These are phyloP conservation scores for Pseudocercospora pini-densiflorae DNA, from an alignment of 2,329 filamentous ascomycete species.

Conservation along the genomic window DNA sequence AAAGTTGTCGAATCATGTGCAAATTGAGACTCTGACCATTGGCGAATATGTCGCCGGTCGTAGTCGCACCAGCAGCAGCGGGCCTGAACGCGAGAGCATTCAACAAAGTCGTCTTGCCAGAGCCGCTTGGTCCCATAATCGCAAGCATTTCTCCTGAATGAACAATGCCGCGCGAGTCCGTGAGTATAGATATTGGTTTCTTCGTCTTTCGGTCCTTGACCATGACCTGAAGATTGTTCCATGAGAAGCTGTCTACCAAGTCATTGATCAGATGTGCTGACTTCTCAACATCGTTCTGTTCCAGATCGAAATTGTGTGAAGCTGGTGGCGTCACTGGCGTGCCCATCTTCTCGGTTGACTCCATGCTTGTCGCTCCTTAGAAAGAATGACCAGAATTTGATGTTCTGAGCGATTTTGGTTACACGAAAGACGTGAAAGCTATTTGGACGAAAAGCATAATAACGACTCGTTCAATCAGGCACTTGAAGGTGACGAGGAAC, in stretches of 20 bases:
- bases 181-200: slow-evolving; percentile 65
- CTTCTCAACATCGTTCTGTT: not conserved
- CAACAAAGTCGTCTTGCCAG: slow-evolving; percentile 82
- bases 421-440: not conserved
- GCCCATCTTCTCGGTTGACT: not conserved
- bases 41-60: slow-evolving; percentile 61
- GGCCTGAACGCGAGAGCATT: slow-evolving; percentile 73
- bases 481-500: not conserved
- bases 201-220: slow-evolving; percentile 73
- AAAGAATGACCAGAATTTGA: not conserved
- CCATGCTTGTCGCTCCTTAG: not conserved
- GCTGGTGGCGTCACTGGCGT: not conserved
- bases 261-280: slow-evolving; percentile 65
- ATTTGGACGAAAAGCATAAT: not conserved
- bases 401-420: not conserved
- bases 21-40: slow-evolving; percentile 64
- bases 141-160: slow-evolving; percentile 74
- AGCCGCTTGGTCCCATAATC: slow-evolving; percentile 74
- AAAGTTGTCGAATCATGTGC: slow-evolving; percentile 66
- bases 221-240: slow-evolving; percentile 68
- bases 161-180: slow-evolving; percentile 65
- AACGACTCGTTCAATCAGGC: not conserved
- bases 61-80: slow-evolving; percentile 57
- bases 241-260: slow-evolving; percentile 66
- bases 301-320: not conserved